Conservation (phyloP, 768 basidiomycete species). For the Russula sp. region DNA sequence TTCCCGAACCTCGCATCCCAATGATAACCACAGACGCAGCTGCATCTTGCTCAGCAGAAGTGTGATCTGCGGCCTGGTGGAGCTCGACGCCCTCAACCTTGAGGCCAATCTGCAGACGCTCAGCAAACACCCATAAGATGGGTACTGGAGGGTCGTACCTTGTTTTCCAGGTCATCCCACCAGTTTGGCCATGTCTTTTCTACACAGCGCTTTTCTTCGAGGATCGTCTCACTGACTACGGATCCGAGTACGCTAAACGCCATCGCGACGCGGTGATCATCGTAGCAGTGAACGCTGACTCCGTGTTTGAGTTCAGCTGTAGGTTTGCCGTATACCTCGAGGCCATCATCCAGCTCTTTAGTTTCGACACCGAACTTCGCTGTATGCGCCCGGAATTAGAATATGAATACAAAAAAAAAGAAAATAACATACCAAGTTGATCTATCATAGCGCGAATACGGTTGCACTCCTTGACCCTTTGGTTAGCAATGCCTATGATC, state of each 20-base stretch:
- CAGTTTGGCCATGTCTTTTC: constrained; percentile 99
- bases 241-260: constrained; percentile 88
- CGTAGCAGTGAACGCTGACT: constrained; percentile 91
- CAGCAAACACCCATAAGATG: constrained; percentile 7
- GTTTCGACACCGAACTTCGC: constrained; percentile 95
- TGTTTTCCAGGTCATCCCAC: constrained; percentile 98
- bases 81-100: constrained; percentile 84
- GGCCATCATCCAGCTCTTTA: constrained; percentile 87
- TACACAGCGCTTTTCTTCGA: constrained; percentile 96
- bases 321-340: constrained; percentile 82
- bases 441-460: constrained; percentile 96
- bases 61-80: constrained; percentile 40
- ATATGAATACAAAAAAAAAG: not conserved
- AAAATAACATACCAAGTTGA: constrained; percentile 67
- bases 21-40: constrained; percentile 70
- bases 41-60: constrained; percentile 42
- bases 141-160: constrained; percentile 49
- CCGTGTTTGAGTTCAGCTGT: constrained; percentile 59
- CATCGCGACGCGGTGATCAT: constrained; percentile 99
- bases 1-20: constrained; percentile 97
- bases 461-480: constrained; percentile 98
- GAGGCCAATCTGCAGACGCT: constrained; percentile 70
- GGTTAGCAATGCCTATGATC: constrained; percentile 94
- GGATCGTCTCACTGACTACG: constrained; percentile 66
- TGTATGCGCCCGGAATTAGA: constrained; percentile 34